Base-by-base conservation (phyloP, 2,329 filamentous ascomycete species). In the Alternaria solani region DNA sequence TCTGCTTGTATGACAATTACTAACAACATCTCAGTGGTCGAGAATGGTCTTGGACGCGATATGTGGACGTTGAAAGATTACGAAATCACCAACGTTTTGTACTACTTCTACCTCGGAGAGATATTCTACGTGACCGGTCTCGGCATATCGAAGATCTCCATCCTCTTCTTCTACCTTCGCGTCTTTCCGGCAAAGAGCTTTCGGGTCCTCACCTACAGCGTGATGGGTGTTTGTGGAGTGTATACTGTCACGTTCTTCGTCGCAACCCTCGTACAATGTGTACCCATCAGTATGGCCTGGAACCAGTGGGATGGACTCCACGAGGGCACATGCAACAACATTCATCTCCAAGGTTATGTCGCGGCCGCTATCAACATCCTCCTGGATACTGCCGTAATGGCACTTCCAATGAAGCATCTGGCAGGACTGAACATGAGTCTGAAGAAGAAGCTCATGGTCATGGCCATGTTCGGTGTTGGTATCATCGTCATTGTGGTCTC, bases 261-360 rank as follows among this genome's bases (percentile, higher is more conserved):
- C 61, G 75, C 84, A 30, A 74, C 83, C 41, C 74, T 81, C 5
- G 79, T 85, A 51, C 83, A 86, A 70, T 87, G 85, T 67, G 70
- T 66, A 14, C 85, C 85, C 2, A 75, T 85, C 11, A 73, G 73
- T 4, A 78, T 78, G 55, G 85, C 84, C 71, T 87, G 85, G 85
- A 67, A 57, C 2, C 68, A 73, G 49, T 75, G 69, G 75, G 72
- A 71, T 48, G 61, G 64, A 30, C 63, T 67, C 16, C 60, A 74
- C 47, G 5, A 58, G 18, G 75, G 74, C 14, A 61, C 26, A 12
- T 79, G 77, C 63, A 75, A 73, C 64, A 48, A 79, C 51, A 71
- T 77, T 39, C 68, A 78, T 42, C 57, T 73, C 0, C 74, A 77
- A 57, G 69, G 67, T 4, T 78, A 69, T 67, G 63, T 71, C 25